Evolutionary conservation across 306 rosid species (phyloP).

Genomic region (Quercus berberidifolia): DNA sequence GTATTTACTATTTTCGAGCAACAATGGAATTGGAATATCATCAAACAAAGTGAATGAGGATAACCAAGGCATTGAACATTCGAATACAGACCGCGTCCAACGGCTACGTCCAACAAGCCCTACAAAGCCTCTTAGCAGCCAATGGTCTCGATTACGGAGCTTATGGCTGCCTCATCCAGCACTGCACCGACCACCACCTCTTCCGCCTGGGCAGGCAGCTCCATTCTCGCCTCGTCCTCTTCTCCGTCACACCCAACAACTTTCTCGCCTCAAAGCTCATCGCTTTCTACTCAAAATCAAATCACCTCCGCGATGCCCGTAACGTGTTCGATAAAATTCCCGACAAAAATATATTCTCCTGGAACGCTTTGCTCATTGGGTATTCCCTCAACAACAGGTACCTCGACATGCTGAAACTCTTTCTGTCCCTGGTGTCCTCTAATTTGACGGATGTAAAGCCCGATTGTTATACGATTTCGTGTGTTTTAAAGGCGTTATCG

Average conservation of each 20-base stretch:
- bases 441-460: slow-evolving; percentile 23
- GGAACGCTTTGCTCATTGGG: slow-evolving; percentile 76
- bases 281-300: slow-evolving; percentile 46
- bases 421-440: slow-evolving; percentile 36
- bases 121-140: slow-evolving; percentile 15
- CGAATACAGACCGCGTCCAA: slow-evolving; percentile 16
- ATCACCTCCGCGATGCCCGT: slow-evolving; percentile 44
- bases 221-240: slow-evolving; percentile 66
- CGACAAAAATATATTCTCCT: slow-evolving; percentile 53
- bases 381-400: slow-evolving; percentile 48
- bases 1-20: too few species aligned
- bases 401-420: slow-evolving; percentile 44
- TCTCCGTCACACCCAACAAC: slow-evolving; percentile 64
- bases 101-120: slow-evolving; percentile 29
- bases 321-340: slow-evolving; percentile 63
- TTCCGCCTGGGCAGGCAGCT: slow-evolving; percentile 69
- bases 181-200: slow-evolving; percentile 51
- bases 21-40: not conserved
- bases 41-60: slow-evolving; percentile 40
- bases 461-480: slow-evolving; percentile 50
- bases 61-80: slow-evolving; percentile 26
- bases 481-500: slow-evolving; percentile 60
- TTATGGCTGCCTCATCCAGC: slow-evolving; percentile 62
- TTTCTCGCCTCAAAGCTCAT: slow-evolving; percentile 84
- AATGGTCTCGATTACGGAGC: slow-evolving; percentile 46